phyloP scores from a whole-genome alignment of 306 rosid genomes.

The Ceratonia siliqua region DNA sequence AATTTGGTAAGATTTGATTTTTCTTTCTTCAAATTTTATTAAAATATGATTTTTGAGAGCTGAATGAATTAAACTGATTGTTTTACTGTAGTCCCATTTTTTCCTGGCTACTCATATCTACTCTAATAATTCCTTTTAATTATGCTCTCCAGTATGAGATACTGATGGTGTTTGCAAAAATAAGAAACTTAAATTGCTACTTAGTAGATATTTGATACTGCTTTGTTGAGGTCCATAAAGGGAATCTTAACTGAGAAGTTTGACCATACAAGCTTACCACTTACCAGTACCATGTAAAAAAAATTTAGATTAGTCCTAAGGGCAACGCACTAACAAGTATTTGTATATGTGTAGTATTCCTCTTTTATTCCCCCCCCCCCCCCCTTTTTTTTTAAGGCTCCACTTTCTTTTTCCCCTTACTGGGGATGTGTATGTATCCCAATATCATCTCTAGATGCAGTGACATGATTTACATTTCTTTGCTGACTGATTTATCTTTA shows the following conservation, averaged over 20 bases:
- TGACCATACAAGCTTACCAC: neutral
- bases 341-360: neutral
- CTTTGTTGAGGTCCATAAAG: neutral
- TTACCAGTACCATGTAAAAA: neutral
- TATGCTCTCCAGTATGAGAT: conserved; percentile 7
- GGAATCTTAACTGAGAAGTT: neutral
- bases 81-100: neutral
- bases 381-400: no score
- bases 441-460: neutral
- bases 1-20: conserved; percentile 68
- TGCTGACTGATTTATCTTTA: conserved; percentile 19
- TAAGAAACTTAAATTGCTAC: neutral
- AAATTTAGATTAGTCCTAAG: neutral
- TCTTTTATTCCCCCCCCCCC: neutral
- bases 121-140: neutral
- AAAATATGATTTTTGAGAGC: neutral
- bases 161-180: neutral
- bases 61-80: conserved; percentile 18
- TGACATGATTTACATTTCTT: neutral
- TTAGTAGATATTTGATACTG: neutral
- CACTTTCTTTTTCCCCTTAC: neutral
- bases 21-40: conserved; percentile 6
- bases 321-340: neutral
- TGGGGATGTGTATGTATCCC: neutral
- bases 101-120: neutral